phyloP scores from a whole-genome alignment of 306 rosid genomes.

The Bauhinia variegata region DNA sequence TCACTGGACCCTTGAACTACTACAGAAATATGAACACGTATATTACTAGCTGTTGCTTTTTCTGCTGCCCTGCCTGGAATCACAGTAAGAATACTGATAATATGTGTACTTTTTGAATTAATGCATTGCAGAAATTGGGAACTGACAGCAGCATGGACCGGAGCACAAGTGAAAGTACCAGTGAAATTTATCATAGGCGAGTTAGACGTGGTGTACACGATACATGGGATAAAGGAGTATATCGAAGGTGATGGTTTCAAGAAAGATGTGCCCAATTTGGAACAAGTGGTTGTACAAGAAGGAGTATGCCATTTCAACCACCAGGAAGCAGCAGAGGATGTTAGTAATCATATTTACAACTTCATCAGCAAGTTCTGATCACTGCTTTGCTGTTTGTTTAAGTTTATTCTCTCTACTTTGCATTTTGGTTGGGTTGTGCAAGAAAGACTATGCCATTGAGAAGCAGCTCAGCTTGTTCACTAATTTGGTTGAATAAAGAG shows the following conservation, averaged over 20 bases:
- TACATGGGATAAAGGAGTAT: conserved; percentile 25
- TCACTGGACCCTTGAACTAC: conserved; percentile 53
- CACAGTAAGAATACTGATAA: too few relatives aligned
- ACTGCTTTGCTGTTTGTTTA: not conserved
- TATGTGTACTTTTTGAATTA: not conserved
- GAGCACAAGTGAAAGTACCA: conserved; percentile 36
- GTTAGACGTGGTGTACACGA: conserved; percentile 39
- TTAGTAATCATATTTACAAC: conserved; percentile 40
- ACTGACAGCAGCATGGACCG: conserved; percentile 42
- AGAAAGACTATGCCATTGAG: too few relatives aligned
- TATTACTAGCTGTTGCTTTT: not conserved
- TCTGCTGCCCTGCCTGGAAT: not conserved
- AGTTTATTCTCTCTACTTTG: too few relatives aligned
- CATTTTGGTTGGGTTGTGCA: too few relatives aligned
- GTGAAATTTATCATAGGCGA: conserved; percentile 50
- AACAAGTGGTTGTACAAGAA: conserved; percentile 45
- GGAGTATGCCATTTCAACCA: conserved; percentile 52
- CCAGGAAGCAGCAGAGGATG: conserved; percentile 40
- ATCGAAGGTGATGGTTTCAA: conserved; percentile 43
- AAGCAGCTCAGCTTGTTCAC: too few relatives aligned
- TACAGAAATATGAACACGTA: conserved; percentile 41
- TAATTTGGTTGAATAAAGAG: not conserved
- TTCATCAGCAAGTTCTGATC: conserved; percentile 39
- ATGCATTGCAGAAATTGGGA: conserved; percentile 48
- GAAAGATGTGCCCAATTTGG: conserved; percentile 44